A percentile compares a stretch with the other conserved stretches of the same genome.
These are phyloP conservation scores for Berberis vulgaris DNA, from an alignment of 164 flowering plant genomes.

Conservation along the genomic window DNA sequence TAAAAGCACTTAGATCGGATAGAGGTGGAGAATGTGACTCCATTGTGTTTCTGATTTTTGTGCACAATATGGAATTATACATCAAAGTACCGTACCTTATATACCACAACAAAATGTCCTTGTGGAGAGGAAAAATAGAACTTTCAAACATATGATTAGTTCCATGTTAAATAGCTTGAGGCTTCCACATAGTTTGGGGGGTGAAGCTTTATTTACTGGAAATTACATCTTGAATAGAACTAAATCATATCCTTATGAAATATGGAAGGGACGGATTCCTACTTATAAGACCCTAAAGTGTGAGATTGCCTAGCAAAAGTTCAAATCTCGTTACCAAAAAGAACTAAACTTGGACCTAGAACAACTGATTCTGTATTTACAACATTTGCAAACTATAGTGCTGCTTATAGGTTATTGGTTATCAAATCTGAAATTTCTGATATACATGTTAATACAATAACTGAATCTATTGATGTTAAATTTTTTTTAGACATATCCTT, in stretches of 20 bases:
- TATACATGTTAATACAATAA: not conserved
- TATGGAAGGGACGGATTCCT: not conserved
- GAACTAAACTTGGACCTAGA: not conserved
- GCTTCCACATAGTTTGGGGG: not conserved
- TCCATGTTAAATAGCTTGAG: not conserved
- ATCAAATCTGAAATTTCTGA: not conserved
- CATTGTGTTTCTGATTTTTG: not conserved
- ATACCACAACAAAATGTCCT: not conserved
- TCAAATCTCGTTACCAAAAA: not conserved
- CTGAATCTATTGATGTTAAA: not conserved
- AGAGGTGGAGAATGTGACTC: not conserved
- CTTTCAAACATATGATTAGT: not conserved
- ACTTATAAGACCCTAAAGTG: not conserved
- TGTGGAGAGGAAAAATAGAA: not conserved
- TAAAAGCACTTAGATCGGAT: not conserved
- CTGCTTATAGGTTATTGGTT: not conserved
- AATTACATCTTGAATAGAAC: not conserved
- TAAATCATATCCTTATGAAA: not conserved
- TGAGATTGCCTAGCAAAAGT: conserved; percentile 1
- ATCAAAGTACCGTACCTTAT: not conserved
- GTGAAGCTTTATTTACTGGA: not conserved
- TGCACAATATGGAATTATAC: not conserved
- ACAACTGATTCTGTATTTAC: conserved; percentile 1
- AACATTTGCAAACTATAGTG: not conserved
- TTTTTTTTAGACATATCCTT: not conserved